Percentiles rank a stretch among this genome's conserved stretches.
Conservation (phyloP, 2,329 filamentous ascomycete genomes). For the Didymella segeticola region DNA sequence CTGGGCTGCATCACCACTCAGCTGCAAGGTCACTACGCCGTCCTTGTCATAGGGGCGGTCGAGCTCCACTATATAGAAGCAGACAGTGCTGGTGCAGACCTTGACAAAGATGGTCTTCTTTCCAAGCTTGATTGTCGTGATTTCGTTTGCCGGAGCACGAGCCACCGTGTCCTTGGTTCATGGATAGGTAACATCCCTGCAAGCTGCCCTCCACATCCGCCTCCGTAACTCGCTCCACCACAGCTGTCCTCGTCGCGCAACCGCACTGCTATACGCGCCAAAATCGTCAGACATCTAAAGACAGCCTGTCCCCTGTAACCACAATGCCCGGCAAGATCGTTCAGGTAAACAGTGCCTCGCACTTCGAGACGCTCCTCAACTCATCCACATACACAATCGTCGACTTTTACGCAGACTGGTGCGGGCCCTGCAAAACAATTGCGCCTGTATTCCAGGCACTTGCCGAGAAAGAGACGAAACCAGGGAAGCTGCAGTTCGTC, state of each 20-base stretch:
- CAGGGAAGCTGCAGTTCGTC: slow-evolving; percentile 57
- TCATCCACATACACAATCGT: slow-evolving; percentile 52
- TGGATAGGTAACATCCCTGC: slow-evolving; percentile 19
- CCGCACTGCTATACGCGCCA: neutral
- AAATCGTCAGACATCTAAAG: neutral
- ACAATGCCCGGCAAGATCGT: slow-evolving; percentile 44
- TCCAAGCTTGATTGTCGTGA: too few relatives aligned
- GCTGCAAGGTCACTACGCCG: too few relatives aligned
- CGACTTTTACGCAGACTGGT: slow-evolving; percentile 64
- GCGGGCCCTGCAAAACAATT: slow-evolving; percentile 64
- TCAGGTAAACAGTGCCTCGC: slow-evolving; percentile 40
- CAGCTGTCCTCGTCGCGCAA: neutral
- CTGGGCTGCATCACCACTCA: too few relatives aligned
- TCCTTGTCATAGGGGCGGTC: too few relatives aligned
- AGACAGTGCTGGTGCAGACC: too few relatives aligned
- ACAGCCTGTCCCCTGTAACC: neutral
- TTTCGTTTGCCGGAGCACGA: slow-evolving; percentile 1
- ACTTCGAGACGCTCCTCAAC: slow-evolving; percentile 46
- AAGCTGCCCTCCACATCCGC: slow-evolving; percentile 28
- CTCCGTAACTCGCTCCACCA: neutral
- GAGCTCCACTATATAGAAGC: too few relatives aligned
- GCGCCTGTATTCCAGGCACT: slow-evolving; percentile 59
- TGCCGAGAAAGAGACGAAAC: slow-evolving; percentile 57
- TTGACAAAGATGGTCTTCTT: too few relatives aligned
- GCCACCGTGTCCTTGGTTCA: slow-evolving; percentile 1